A percentile compares a stretch with the other conserved stretches of the same genome.
These are phyloP conservation scores for Glycine latifolia DNA, from an alignment of 306 rosid species.

Conservation along the genomic window DNA sequence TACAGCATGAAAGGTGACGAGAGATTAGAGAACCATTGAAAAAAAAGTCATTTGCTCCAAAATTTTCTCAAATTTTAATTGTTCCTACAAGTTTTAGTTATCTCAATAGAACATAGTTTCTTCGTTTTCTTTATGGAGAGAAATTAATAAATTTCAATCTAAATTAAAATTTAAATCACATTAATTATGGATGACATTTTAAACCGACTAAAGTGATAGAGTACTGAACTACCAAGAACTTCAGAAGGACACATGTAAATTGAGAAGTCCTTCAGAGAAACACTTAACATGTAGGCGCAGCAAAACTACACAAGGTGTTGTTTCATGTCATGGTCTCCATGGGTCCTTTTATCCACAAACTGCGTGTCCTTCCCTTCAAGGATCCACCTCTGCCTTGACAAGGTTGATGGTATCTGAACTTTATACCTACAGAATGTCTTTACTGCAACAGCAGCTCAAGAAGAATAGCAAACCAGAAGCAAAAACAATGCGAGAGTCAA, in stretches of 20 bases:
- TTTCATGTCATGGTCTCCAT: not conserved
- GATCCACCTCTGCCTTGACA: not conserved
- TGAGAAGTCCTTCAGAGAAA: constrained; percentile 33
- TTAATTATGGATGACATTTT: not conserved
- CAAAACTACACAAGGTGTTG: constrained; percentile 2
- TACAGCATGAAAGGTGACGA: constrained; percentile 29
- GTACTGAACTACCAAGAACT: not conserved
- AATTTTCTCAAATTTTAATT: constrained; percentile 20
- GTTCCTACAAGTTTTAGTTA: not conserved
- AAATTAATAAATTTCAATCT: constrained; percentile 31
- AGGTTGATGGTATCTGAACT: constrained; percentile 10
- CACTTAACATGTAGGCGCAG: constrained; percentile 7
- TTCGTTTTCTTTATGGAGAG: not conserved
- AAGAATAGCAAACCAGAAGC: constrained; percentile 26
- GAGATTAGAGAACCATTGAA: constrained; percentile 1
- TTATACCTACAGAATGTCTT: constrained; percentile 29
- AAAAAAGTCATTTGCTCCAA: not conserved
- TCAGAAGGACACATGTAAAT: not conserved
- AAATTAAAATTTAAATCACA: constrained; percentile 31
- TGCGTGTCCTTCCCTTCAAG: not conserved
- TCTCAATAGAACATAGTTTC: constrained; percentile 22
- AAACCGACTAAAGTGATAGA: constrained; percentile 12
- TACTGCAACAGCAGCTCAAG: constrained; percentile 4
- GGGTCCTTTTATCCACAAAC: not conserved
- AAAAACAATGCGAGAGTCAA: not conserved